Base-by-base conservation (phyloP, 768 basidiomycete species). In the Lactarius pseudohatsudake region DNA sequence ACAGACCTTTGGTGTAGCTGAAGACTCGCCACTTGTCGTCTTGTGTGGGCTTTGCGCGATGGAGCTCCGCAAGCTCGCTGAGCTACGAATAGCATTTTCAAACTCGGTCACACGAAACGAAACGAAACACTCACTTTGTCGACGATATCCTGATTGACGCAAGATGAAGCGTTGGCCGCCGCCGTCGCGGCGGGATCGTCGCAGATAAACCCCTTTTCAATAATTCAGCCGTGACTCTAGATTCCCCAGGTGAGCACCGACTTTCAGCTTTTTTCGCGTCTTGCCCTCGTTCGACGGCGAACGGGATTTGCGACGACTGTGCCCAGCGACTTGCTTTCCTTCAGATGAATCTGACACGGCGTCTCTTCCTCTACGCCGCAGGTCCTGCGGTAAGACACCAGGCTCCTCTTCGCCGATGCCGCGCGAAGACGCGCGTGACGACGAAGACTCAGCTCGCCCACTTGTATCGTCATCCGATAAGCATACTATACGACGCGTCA, bases 81-180 rank as follows among this genome's bases (percentile, higher is more conserved):
- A 94, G 78, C 91, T 93, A 72, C 32, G 56, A 26, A 16, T 30
- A 36, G 64, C 32, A 67, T 57, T 40, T 40, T 40, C 32, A 58
- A 53, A 20, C 30, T 32, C 7, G 5, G 43, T 55, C 41, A 16
- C 53, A 41, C 18, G 28, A 30, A 30, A 15, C 15, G 36, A 47
- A 20, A 20, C 57, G 16, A 26, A n/a, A 28, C 11, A 16, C 73
- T 30, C 68, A 86, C 91, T 81, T 90, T 91, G 72, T 88, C 86
- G 38, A 91, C 81, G 57, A 94, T 82, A 70, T 88, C 84, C 73
- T 92, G 87, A 72, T 94, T 94, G 3, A 79, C 79, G 65, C 85
- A 86, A 4, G 72, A 72, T 1, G 62, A 71, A 16, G 66, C 70
- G 64, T 72, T 56, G 55, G 72, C 40, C 11, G n/a, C 32, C 32